Evolutionary conservation across 192 early-diverging fungal species (phyloP).

Genomic region (Rhizoclosmatium globosum): DNA sequence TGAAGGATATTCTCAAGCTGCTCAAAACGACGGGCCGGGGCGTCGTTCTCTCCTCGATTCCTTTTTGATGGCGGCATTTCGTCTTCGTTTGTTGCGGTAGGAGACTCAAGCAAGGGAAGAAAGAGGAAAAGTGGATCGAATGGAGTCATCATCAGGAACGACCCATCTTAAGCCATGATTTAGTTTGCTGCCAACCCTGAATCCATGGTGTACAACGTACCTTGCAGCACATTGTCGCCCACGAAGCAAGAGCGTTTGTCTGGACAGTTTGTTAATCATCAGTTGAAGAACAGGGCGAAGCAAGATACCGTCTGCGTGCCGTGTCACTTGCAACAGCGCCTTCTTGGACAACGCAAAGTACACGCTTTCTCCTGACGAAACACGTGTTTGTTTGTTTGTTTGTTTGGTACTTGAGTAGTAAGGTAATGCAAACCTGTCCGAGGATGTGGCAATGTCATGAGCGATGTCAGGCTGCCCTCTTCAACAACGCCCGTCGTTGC

Average conservation of each 20-base stretch:
- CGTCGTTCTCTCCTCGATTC: neutral
- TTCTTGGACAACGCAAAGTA: conserved; percentile 1
- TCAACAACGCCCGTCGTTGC: neutral
- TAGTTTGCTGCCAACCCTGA: neutral
- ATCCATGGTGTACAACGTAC: neutral
- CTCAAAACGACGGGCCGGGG: neutral
- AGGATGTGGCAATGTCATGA: conserved; percentile 11
- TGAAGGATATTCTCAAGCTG: conserved; percentile 6
- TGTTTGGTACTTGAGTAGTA: neutral
- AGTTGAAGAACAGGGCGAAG: neutral
- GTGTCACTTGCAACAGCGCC: conserved; percentile 3
- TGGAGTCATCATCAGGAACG: conserved; percentile 11
- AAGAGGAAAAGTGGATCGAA: conserved; percentile 13
- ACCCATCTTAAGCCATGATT: conserved; percentile 1
- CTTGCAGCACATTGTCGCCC: conserved; percentile 14
- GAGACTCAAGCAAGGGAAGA: neutral
- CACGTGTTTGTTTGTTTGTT: neutral
- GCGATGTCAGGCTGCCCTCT: neutral
- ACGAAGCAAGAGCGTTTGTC: conserved; percentile 23
- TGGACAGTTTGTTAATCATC: neutral
- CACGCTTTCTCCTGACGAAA: neutral
- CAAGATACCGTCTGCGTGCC: neutral
- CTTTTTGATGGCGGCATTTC: neutral
- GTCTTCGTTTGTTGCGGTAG: neutral
- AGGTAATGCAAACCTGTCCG: conserved; percentile 8